Evolutionary conservation across 768 basidiomycete species (phyloP).

Genomic region (Cubamyces sp.): DNA sequence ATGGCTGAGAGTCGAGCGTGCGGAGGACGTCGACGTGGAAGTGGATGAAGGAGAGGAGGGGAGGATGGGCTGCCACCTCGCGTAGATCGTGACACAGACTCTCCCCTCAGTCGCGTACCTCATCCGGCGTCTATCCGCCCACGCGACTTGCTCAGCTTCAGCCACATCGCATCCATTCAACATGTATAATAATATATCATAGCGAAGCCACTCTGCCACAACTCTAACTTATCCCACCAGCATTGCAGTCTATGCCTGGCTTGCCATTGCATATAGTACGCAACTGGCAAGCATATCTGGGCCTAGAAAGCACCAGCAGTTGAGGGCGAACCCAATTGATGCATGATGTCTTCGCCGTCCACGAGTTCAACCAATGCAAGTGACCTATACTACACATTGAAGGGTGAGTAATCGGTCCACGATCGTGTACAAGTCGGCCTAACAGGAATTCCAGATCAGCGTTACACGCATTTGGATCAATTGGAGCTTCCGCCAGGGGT

Average conservation of each 20-base stretch:
- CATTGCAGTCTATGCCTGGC: not conserved
- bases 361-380: not conserved
- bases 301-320: not conserved
- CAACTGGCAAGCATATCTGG: not conserved
- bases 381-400: not conserved
- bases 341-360: not conserved
- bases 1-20: constrained; percentile 1
- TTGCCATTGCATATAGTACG: not conserved
- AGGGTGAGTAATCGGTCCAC: not conserved
- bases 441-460: not conserved
- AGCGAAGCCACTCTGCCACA: not conserved
- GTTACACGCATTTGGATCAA: not conserved
- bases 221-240: not conserved
- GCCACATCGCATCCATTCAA: not conserved
- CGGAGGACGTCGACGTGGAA: constrained; percentile 16
- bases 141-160: not conserved
- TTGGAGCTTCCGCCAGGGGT: constrained; percentile 7
- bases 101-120: constrained; percentile 8
- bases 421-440: not conserved
- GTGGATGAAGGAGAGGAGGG: constrained; percentile 4
- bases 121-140: constrained; percentile 14
- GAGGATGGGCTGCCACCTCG: constrained; percentile 11
- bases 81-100: constrained; percentile 21
- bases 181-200: not conserved
- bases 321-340: not conserved